These are phyloP conservation scores for Alliaria petiolata DNA, from an alignment of 345 rosid genomes.

Conservation along the genomic window DNA sequence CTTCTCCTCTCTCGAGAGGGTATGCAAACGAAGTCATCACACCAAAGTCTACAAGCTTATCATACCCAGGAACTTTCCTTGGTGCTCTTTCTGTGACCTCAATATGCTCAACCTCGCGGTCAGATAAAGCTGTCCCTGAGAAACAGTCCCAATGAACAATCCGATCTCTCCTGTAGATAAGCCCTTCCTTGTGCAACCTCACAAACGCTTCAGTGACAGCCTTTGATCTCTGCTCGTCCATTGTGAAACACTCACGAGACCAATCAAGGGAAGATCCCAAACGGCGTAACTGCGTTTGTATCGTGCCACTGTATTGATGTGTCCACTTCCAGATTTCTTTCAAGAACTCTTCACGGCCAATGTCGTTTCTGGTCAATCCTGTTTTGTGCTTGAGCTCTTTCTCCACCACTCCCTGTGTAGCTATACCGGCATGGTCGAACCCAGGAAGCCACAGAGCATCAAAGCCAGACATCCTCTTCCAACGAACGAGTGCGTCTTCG, in stretches of 20 bases:
- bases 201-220: conserved; percentile 79
- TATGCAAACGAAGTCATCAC: conserved; percentile 77
- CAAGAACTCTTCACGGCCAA: conserved; percentile 83
- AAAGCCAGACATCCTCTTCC: conserved; percentile 42
- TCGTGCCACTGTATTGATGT: conserved; percentile 66
- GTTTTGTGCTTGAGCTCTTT: conserved; percentile 77
- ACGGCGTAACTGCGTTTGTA: conserved; percentile 59
- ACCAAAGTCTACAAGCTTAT: conserved; percentile 76
- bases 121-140: conserved; percentile 65
- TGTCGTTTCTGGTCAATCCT: conserved; percentile 66
- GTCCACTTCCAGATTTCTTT: conserved; percentile 91
- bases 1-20: conserved; percentile 53
- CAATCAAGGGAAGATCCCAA: conserved; percentile 96
- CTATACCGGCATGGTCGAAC: conserved; percentile 96
- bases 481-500: conserved; percentile 86
- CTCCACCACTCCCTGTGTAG: conserved; percentile 96
- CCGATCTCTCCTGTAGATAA: conserved; percentile 72
- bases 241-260: conserved; percentile 93
- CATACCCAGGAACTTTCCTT: conserved; percentile 61
- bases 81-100: conserved; percentile 58
- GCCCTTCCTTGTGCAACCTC: conserved; percentile 52
- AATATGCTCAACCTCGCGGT: conserved; percentile 70
- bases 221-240: conserved; percentile 77
- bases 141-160: conserved; percentile 83
- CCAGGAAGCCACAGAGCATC: conserved; percentile 85